Evolutionary conservation across 2,329 filamentous ascomycete species (phyloP).

Genomic region (Daldinia eschscholtzii): DNA sequence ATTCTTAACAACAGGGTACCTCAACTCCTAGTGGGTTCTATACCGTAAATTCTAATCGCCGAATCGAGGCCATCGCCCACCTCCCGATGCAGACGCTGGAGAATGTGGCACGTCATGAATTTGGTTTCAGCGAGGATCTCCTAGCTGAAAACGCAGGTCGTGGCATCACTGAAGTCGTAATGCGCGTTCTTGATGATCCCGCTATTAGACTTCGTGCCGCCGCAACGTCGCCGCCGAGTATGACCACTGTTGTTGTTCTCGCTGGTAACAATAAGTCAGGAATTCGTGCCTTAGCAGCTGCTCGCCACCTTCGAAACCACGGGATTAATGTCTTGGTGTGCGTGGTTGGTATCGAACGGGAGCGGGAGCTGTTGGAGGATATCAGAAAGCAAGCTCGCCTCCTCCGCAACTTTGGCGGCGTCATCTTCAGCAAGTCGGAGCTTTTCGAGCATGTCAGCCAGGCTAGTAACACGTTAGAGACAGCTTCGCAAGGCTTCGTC

Average conservation of each 20-base stretch:
- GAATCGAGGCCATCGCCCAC: constrained; percentile 74
- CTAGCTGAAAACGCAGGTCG: constrained; percentile 93
- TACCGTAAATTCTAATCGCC: constrained; percentile 66
- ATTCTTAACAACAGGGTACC: constrained; percentile 54
- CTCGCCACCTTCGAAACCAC: constrained; percentile 86
- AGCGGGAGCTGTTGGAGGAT: constrained; percentile 83
- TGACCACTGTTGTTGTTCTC: constrained; percentile 75
- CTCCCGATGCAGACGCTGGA: constrained; percentile 93
- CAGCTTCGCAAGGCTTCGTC: constrained; percentile 48
- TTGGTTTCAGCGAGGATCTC: constrained; percentile 88
- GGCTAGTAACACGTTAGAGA: constrained; percentile 52
- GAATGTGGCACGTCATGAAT: constrained; percentile 87
- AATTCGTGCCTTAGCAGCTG: constrained; percentile 85
- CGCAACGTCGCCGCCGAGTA: constrained; percentile 48
- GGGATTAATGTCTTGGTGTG: constrained; percentile 85
- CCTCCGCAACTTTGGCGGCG: constrained; percentile 85
- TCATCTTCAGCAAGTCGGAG: constrained; percentile 72
- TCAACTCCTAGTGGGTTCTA: constrained; percentile 61
- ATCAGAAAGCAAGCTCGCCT: constrained; percentile 85
- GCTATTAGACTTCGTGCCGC: constrained; percentile 68
- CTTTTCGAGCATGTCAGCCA: constrained; percentile 71
- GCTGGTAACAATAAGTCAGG: constrained; percentile 96
- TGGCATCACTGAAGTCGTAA: constrained; percentile 86
- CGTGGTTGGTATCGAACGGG: constrained; percentile 85
- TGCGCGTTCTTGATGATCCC: constrained; percentile 74